These are phyloP conservation scores for Mycena sanguinolenta DNA, from an alignment of 768 basidiomycete genomes.

Conservation along the genomic window DNA sequence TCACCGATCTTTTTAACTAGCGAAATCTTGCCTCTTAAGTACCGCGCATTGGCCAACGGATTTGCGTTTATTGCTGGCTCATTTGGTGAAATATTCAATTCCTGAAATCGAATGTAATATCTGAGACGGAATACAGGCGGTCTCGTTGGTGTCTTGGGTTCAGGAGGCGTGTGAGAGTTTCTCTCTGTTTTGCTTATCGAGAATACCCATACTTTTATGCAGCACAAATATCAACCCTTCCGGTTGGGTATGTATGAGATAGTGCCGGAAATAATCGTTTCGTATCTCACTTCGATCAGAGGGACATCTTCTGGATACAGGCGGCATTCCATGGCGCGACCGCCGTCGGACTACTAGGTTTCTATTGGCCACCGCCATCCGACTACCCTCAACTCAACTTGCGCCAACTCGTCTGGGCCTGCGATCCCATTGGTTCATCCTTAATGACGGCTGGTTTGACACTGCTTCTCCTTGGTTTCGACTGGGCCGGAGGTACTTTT, in stretches of 20 bases:
- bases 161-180: slow-evolving; percentile 30
- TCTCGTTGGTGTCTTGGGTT: slow-evolving; percentile 31
- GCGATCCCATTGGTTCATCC: slow-evolving; percentile 32
- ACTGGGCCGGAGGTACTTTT: slow-evolving; percentile 38
- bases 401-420: slow-evolving; percentile 30
- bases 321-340: slow-evolving; percentile 36
- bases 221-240: slow-evolving; percentile 37
- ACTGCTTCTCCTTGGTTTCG: slow-evolving; percentile 35
- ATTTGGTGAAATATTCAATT: slow-evolving; percentile 24
- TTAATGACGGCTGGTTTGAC: slow-evolving; percentile 34
- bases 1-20: neutral
- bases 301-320: slow-evolving; percentile 40
- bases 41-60: slow-evolving; percentile 38
- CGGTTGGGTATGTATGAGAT: slow-evolving; percentile 26
- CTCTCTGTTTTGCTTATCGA: neutral
- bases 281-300: slow-evolving; percentile 1
- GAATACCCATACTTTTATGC: neutral
- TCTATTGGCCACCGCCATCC: slow-evolving; percentile 38
- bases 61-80: slow-evolving; percentile 37
- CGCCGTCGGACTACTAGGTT: slow-evolving; percentile 33
- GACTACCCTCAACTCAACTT: slow-evolving; percentile 27
- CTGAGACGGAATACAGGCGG: slow-evolving; percentile 11
- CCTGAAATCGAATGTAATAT: neutral
- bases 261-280: neutral
- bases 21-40: slow-evolving; percentile 38